A percentile compares a stretch with the other conserved stretches of the same genome.
Evolutionary conservation across 768 basidiomycete species (phyloP).

Genomic region (Russula earlei): DNA sequence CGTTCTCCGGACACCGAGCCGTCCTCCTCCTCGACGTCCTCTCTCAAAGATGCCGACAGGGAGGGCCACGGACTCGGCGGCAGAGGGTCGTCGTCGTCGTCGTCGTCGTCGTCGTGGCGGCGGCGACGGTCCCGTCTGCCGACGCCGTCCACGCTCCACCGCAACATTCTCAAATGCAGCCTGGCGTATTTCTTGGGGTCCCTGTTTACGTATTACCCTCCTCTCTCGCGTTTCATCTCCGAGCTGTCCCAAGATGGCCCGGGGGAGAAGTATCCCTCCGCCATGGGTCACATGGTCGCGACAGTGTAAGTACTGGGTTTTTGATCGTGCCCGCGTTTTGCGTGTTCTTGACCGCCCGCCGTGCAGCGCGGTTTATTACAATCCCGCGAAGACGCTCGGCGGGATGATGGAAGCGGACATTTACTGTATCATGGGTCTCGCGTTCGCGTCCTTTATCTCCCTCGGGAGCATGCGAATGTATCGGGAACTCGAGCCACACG

Average conservation of each 20-base stretch:
- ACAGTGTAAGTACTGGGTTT: constrained; percentile 68
- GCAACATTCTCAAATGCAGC: constrained; percentile 83
- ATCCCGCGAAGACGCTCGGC: constrained; percentile 88
- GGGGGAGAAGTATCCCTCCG: constrained; percentile 44
- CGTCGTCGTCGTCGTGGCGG: too few species aligned
- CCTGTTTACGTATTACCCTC: constrained; percentile 83
- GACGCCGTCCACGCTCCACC: constrained; percentile 35
- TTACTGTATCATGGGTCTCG: constrained; percentile 61
- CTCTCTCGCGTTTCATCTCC: constrained; percentile 59
- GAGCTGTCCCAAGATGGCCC: constrained; percentile 46
- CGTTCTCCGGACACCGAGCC: background rate
- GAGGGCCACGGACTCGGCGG: background rate
- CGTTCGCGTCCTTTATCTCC: constrained; percentile 66
- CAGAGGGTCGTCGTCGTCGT: too few species aligned
- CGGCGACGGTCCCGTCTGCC: constrained; percentile 25
- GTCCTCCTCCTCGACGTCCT: background rate
- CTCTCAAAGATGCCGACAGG: background rate
- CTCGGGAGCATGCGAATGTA: constrained; percentile 69
- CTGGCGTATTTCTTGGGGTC: constrained; percentile 86
- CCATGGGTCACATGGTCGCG: constrained; percentile 86
- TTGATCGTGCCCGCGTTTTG: too few species aligned
- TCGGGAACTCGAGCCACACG: constrained; percentile 64
- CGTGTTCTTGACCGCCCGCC: background rate
- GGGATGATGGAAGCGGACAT: constrained; percentile 88
- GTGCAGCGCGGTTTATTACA: constrained; percentile 72